Evolutionary conservation across 1,139 yeast genomes (phyloP).

Genomic region (Saccharomyces hybrid): DNA sequence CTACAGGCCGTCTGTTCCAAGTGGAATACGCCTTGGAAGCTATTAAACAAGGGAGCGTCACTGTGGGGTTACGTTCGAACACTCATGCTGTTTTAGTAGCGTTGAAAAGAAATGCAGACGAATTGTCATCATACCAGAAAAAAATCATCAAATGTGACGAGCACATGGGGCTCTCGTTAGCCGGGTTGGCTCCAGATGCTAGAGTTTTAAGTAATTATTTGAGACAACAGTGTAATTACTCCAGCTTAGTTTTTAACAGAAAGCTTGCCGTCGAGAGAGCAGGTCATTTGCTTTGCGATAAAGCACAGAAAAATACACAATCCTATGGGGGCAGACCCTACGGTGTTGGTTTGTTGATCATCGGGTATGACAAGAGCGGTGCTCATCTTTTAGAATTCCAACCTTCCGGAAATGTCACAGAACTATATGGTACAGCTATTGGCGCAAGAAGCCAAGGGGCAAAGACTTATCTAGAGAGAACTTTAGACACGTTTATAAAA

Average conservation of each 20-base stretch:
- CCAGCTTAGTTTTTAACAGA: constrained; percentile 77
- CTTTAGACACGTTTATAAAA: constrained; percentile 56
- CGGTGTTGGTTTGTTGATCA: constrained; percentile 87
- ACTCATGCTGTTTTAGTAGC: constrained; percentile 89
- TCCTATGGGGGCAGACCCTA: constrained; percentile 94
- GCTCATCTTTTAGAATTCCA: constrained; percentile 92
- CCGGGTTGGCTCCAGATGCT: constrained; percentile 98
- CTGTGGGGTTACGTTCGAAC: constrained; percentile 85
- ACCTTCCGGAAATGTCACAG: constrained; percentile 90
- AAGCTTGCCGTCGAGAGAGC: constrained; percentile 84
- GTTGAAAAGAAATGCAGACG: constrained; percentile 91
- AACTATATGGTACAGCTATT: constrained; percentile 88
- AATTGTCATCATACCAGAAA: constrained; percentile 92
- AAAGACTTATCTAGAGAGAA: constrained; percentile 86
- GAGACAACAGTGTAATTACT: constrained; percentile 86
- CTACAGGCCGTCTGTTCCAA: constrained; percentile 94
- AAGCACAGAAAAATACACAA: constrained; percentile 95
- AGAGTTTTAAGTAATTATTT: constrained; percentile 82
- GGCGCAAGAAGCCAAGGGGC: constrained; percentile 99
- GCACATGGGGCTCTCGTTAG: constrained; percentile 90
- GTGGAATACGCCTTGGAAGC: constrained; percentile 95
- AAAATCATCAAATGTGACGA: constrained; percentile 86
- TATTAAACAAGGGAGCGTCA: constrained; percentile 95
- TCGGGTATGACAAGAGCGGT: constrained; percentile 93
- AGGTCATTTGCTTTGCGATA: constrained; percentile 81